Base-by-base conservation (phyloP, 257 asterid genomes). In the Vinca minor region DNA sequence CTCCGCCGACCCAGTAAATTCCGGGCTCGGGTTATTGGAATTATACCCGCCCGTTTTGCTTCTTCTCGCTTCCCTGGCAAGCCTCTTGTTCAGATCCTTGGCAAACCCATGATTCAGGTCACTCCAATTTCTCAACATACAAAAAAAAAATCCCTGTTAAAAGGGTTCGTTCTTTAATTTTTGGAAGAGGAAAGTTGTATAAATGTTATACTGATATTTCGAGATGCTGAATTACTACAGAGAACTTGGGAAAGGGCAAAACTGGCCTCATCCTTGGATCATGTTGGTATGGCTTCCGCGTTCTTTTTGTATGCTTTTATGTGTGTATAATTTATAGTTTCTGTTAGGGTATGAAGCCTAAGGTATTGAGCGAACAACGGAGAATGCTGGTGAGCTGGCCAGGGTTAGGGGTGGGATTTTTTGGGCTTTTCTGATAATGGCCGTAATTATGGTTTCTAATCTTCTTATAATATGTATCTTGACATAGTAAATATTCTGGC, bases 41-140 rank as follows among this genome's bases (percentile, higher is more conserved):
- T 92, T 47, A 92, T 92, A 77, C 98, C 98, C 63, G 95, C 98
- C 58, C 89, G 97, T 8, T 89, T 64, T 59, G 96, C 96, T 63
- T 92, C 97, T n/a, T 78, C 96, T 28, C 91, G 98, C 28, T 92
- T 92, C 70, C 73, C 78, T 12, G 96, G 98, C 63, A 87, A 89
- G 68, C 95, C 96, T n/a, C 96, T 92, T 15, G 85, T 80, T 20
- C 68, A 77, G 71, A 92, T 87, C 83, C 91, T 89, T 35, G 96
- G 96, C 63, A 92, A 92, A 79, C 91, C 96, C 71, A 92, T 89
- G 98, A 92, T 92, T 82, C 97, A 92, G 89, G 98, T 89, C 15
- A 7, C 6, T 42, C 15, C 14, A 20, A n/a, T n/a, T n/a, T n/a
- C n/a, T n/a, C n/a, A n/a, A n/a, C n/a, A n/a, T n/a, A n/a, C n/a